Evolutionary conservation across 805 yeast species (phyloP), one percentile per base, ranked within the genome.

Genomic region (Kodamaea fukazawae): DNA sequence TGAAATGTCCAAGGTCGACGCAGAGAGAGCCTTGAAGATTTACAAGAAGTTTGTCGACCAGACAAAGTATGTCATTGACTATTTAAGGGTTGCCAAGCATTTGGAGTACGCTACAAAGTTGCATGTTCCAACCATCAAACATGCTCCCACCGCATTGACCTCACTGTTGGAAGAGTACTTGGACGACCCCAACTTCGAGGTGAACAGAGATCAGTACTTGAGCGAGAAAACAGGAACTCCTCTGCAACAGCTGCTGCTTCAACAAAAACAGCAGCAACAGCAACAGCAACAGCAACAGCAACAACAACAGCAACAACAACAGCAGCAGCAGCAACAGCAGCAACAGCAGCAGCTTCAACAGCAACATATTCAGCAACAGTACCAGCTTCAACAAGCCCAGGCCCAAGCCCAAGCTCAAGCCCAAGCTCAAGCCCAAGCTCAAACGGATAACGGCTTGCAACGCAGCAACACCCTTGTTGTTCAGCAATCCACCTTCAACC

Each of bases 141-240:
- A 93, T 63, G 98, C 98, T 1, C 97, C 97, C 15, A 90, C 97
- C 2, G 93, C 96, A 17, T 72, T 93, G 47, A 85, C 96, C 3
- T 75, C 81, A 25, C 82, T 95, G 10, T 75, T 93, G 45, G 93
- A 88, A 57, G 96, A 90, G 51, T 95, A 91, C 60, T 67, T 93
- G 49, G 76, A 81, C 48, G 97, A 91, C 56, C 88, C 90, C 7
- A 81, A 83, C 50, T 88, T 88, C 61, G 96, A 88, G 50, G 63
- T 67, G 7, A 88, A 86, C 57, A 76, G 95, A 58, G 68, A 80
- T 44, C 95, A 86, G 54, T 88, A 85, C 54, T 61, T 87, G 46
- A 79, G 79, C 29, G 91, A 86, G 52, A 81, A 77, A 60, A 70
- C 27, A n/a, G 23, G 15, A 15, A 38, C 30, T 12, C 34, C 27